Evolutionary conservation across 2,329 filamentous ascomycete species (phyloP), one percentile per base, ranked within the genome.

Genomic region (Cucurbitaria berberidis): DNA sequence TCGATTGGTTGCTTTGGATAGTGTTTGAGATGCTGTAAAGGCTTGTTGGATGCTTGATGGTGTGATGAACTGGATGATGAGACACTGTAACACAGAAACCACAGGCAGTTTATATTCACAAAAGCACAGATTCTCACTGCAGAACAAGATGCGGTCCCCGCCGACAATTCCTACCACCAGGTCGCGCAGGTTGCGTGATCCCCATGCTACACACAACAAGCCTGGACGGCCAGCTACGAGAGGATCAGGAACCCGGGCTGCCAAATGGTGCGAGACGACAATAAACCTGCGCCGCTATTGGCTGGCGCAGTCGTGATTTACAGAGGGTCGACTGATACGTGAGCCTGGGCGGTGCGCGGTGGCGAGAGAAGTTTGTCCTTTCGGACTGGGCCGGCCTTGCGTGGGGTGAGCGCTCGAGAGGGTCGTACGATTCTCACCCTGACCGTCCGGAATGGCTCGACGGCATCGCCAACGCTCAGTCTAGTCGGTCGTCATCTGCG

Each of bases 351-450:
- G 39, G 51, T 22, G 36, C 29, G 29, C 42, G 63, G 65, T 68
- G 65, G 65, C 57, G 65, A 68, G 62, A 65, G 34, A 59, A n/a
- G n/a, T 50, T 55, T 38, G 24, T 24, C 32, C 21, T 29, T 45
- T 27, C 38, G 24, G 22, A 39, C 42, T 41, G 43, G 22, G 54
- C 52, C 45, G 52, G 59, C 10, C 55, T 39, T 29, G 48, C 42
- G 59, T 53, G 55, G 52, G 53, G 52, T 59, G 49, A 55, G 38
- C 22, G 40, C 15, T 29, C n/a, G 29, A 19, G 21, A 29, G 22
- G 38, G 43, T 62, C 51, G 60, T 62, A 60, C 62, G 62, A 60
- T 52, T n/a, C 36, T 35, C 57, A 53, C 55, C 50, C 39, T 60
- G 56, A 57, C 34, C 16, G 19, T 15, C 36, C 1, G 24, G 39